A percentile compares a stretch with the other conserved stretches of the same genome.
Evolutionary conservation across 1,284 basidiomycete genomes (phyloP).

Genomic region (Wolfiporia cocos): DNA sequence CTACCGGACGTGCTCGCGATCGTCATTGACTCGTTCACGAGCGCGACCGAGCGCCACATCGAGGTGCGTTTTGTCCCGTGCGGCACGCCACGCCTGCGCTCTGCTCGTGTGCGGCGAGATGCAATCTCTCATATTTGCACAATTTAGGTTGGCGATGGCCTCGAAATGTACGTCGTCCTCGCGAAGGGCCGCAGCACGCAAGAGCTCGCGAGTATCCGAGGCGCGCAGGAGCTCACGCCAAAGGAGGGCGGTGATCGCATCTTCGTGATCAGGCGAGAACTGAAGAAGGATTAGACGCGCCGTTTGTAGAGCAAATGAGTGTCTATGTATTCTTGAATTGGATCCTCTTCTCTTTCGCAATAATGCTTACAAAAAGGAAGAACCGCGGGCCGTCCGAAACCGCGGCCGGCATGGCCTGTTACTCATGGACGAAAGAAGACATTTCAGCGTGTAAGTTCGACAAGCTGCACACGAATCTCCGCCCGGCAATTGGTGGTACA

Average conservation of each 20-base stretch:
- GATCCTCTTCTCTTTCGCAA: too few relatives aligned
- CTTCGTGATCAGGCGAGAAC: slow-evolving; percentile 65
- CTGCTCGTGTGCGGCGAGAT: too few relatives aligned
- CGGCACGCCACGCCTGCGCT: not conserved
- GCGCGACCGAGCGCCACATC: slow-evolving; percentile 94
- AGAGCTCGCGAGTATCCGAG: slow-evolving; percentile 52
- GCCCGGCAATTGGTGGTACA: too few relatives aligned
- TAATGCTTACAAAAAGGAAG: too few relatives aligned
- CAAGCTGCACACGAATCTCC: too few relatives aligned
- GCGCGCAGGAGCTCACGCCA: slow-evolving; percentile 56
- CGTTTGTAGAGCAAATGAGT: too few relatives aligned
- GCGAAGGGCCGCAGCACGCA: slow-evolving; percentile 60
- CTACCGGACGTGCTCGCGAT: slow-evolving; percentile 75
- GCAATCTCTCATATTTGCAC: too few relatives aligned
- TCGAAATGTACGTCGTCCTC: slow-evolving; percentile 87
- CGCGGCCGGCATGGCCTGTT: too few relatives aligned
- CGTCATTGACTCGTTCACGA: slow-evolving; percentile 90
- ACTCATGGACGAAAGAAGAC: too few relatives aligned
- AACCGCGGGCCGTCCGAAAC: too few relatives aligned
- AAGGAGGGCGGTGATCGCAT: slow-evolving; percentile 61
- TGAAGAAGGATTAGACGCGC: slow-evolving; percentile 57
- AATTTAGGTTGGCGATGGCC: slow-evolving; percentile 81
- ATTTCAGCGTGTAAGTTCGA: too few relatives aligned
- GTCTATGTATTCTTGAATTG: too few relatives aligned
- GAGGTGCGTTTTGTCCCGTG: slow-evolving; percentile 50